These are phyloP conservation scores for Myxozyma neotropica DNA, from an alignment of 805 yeast genomes.

Conservation along the genomic window DNA sequence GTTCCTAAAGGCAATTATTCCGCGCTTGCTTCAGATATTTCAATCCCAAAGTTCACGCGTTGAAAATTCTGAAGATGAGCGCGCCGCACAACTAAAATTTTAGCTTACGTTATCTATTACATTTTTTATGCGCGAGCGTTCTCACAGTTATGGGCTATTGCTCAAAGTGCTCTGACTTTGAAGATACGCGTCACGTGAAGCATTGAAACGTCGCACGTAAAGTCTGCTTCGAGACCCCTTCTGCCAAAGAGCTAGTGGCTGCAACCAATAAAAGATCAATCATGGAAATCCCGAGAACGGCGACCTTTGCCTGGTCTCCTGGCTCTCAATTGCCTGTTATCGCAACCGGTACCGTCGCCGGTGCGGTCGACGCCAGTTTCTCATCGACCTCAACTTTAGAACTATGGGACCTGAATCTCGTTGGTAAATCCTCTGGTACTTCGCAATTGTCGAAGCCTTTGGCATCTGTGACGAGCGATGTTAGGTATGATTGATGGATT, in stretches of 20 bases:
- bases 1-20: neutral
- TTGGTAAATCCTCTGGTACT: conserved; percentile 41
- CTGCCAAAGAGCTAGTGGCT: neutral
- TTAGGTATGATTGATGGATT: conserved; percentile 44
- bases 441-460: conserved; percentile 45
- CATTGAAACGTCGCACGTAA: neutral
- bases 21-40: neutral
- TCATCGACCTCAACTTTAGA: conserved; percentile 77
- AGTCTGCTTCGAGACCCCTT: neutral
- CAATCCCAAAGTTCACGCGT: neutral
- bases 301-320: conserved; percentile 96
- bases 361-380: conserved; percentile 88
- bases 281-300: conserved; percentile 76
- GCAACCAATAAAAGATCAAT: conserved; percentile 45
- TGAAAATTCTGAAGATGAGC: neutral
- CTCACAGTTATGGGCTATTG: neutral
- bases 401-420: conserved; percentile 64
- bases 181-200: neutral
- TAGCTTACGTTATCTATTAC: neutral
- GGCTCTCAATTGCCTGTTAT: conserved; percentile 66
- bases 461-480: conserved; percentile 52
- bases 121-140: neutral
- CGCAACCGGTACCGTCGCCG: conserved; percentile 94
- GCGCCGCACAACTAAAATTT: neutral
- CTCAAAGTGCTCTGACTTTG: too few relatives aligned